Base-by-base conservation (phyloP, 306 rosid species). In the Casuarina glauca region DNA sequence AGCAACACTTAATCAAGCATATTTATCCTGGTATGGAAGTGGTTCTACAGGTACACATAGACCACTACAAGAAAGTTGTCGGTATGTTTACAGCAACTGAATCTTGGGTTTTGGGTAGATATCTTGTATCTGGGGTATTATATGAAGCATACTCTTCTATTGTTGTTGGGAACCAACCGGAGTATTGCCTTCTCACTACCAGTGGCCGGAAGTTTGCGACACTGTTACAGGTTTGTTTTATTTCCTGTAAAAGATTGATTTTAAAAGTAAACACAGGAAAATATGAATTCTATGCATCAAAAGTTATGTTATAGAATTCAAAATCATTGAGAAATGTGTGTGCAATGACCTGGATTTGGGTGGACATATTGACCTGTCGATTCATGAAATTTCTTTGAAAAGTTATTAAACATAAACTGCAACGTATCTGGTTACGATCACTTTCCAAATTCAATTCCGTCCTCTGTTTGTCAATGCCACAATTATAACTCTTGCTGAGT, bases 181-280 rank as follows among this genome's bases (percentile, higher is more conserved):
- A 89, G 67, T 85, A 83, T 80, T 90, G 92, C 82, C 72, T 89
- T 52, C 91, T 92, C 76, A 90, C 97, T 74, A 51, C 83, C 78
- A 87, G 93, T 38, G 96, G 97, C 72, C 16, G 90, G 72, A 90
- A 92, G 84, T 87, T 90, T 80, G 78, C 81, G 39, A 88, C 89
- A 35, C 72, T 90, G 12, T 71, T 89, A 78, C 96, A 92, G 96
- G 97, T 92, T 52, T 74, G 86, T 70, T 80, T 74, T 4, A 51
- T 43, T 61, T 57, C 44, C 8, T 61, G 52, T 73, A 58, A 26
- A 26, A 5, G 42, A 44, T 73, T 70, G 39, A 50, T 49, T 3
- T 15, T 35, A 62, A 63, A 76, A 39, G 45, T 66, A 35, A 54
- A 52, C 48, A 43, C 64, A 48, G 57, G 66, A 36, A 79, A 72